Evolutionary conservation across 371 early-diverging fungal genomes (phyloP).

Genomic region (Chytridiales sp.): DNA sequence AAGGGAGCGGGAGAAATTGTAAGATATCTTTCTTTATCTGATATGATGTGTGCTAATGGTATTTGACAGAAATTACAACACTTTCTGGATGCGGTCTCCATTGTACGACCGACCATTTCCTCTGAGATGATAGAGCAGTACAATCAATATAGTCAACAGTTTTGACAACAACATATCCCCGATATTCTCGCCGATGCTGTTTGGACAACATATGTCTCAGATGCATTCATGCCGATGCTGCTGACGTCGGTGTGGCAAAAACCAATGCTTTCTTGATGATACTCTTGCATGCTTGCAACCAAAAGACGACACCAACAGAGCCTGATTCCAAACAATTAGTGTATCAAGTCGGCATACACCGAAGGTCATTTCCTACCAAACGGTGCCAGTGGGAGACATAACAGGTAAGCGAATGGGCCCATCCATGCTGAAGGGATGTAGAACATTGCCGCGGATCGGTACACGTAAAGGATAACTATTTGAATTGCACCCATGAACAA

Average conservation of each 20-base stretch:
- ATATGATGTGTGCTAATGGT: not conserved
- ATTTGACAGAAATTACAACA: constrained; percentile 38
- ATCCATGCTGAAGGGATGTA: constrained; percentile 82
- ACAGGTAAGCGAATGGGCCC: constrained; percentile 69
- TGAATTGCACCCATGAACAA: constrained; percentile 71
- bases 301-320: constrained; percentile 69
- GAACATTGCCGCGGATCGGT: constrained; percentile 72
- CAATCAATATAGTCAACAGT: constrained; percentile 20
- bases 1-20: constrained; percentile 21
- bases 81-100: constrained; percentile 51
- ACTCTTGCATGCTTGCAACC: constrained; percentile 71
- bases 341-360: not conserved
- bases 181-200: too few relatives aligned
- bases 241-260: too few relatives aligned
- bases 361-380: constrained; percentile 47
- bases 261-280: constrained; percentile 32
- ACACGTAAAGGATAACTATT: constrained; percentile 65
- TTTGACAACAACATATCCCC: too few relatives aligned
- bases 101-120: constrained; percentile 52
- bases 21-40: not conserved
- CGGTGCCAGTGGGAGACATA: constrained; percentile 81
- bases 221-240: too few relatives aligned
- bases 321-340: constrained; percentile 43
- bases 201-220: too few relatives aligned
- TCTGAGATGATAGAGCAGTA: constrained; percentile 53